Base-by-base conservation (phyloP, 169 alveolate species). In the Eimeria praecox region DNA sequence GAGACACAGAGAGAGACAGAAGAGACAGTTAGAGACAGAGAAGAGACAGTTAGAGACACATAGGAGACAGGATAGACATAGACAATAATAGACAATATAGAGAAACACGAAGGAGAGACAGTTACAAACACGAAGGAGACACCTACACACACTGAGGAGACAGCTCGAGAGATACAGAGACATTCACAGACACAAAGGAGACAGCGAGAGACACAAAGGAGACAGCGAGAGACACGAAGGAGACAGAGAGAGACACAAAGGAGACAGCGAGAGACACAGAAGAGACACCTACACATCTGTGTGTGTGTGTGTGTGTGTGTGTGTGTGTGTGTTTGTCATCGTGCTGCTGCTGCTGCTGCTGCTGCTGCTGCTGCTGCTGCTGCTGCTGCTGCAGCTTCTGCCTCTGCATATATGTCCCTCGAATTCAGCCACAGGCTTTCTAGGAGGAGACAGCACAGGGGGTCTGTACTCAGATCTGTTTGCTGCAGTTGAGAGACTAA, bases 401-500 rank as follows among this genome's bases (percentile, higher is more conserved):
- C 78, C 95, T 5, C n/a, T 77, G 46, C 85, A 75, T 52, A 49
- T 91, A 6, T 83, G 91, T 5, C 95, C 95, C 27, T 27, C 95
- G 38, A 92, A 82, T 93, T 42, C 69, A 33, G n/a, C 93, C 46
- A 44, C 46, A 54, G 92, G 90, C n/a, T 27, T 54, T 20, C n/a
- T n/a, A n/a, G 24, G 30, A 10, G 22, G 46, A n/a, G 78, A 78
- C 54, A 73, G 52, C 44, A 78, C 78, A 20, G 96, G 75, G 62
- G 54, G 33, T 69, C 27, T 93, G 30, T 83, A 93, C n/a, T 18
- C 73, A 27, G 96, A 69, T 10, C 66, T 93, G 30, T 93, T 83
- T 42, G 96, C 64, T 4, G 96, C 94, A 0, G 94, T 93, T 30
- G 96, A 93, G 49, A 33, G 95, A 35, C 95, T 86, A 33, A 62